Evolutionary conservation across 495 filamentous ascomycete species (phyloP), one percentile per base, ranked within the genome.

Genomic region (Penicillium daleae): DNA sequence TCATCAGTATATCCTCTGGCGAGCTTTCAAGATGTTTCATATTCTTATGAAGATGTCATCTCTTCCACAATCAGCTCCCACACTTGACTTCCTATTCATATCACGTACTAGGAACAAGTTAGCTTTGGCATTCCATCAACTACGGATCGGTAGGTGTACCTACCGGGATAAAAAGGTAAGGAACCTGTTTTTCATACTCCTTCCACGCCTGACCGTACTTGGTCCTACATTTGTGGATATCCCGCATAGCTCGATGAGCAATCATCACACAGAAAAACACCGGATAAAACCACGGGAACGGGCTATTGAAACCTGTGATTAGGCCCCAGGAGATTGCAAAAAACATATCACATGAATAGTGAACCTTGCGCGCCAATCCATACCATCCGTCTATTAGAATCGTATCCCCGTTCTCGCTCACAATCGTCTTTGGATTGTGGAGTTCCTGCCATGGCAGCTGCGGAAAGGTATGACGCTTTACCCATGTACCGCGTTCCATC

Each of bases 141-240:
- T 2, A 13, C 21, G 17, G 21, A 12, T 51, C 29, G 5, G 92
- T 89, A 75, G 97, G 93, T 17, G 86, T 64, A 89, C 92, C 82
- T 76, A 96, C 93, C 64, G 94, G 94, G 82, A 99, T 96, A 68
- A 97, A 97, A 59, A 97, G 75, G 77, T 92, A 97, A 29, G 94
- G 94, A 46, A 96, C 92, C 65, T 80, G 82, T 72, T 82, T 84
- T 81, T 92, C 89, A 76, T 97, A 99, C 81, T 96, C 89, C 52
- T 78, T 76, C 94, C 94, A 99, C 35, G 90, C 89, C 35, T 91
- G 89, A 9, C 95, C 94, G 77, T 99, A 99, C 80, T 92, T 96
- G 66, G 80, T 78, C 39, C 86, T 82, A 76, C 94, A 99, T 52
- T 88, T 80, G 66, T 87, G 78, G 59, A 94, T 92, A 77, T 99